phyloP scores from a whole-genome alignment of 495 filamentous ascomycete species.

The Aspergillus indologenus region DNA sequence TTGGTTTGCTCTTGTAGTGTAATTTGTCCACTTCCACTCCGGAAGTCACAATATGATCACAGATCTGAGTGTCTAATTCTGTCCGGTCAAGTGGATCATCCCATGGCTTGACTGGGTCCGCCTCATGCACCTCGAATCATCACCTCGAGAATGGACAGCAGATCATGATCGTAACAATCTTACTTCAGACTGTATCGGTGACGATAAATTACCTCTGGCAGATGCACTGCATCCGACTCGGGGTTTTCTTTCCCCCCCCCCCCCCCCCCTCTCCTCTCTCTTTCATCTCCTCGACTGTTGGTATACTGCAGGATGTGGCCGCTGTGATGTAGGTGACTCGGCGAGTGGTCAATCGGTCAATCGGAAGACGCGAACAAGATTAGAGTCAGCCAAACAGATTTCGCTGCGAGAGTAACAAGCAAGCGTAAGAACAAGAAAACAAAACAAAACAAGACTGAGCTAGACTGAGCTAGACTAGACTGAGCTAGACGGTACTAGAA shows the following conservation, averaged over 20 bases:
- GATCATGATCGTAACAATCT: not conserved
- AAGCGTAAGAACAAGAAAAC: not conserved
- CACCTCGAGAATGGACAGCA: not conserved
- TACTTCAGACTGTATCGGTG: not conserved
- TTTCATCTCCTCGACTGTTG: not conserved
- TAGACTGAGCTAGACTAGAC: not conserved
- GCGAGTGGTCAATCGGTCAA: not conserved
- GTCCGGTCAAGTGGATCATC: not conserved
- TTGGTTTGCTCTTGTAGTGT: not conserved
- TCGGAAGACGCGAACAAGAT: not conserved
- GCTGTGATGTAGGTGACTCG: not conserved
- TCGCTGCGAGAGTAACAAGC: not conserved
- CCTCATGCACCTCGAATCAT: not conserved
- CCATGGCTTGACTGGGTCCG: not conserved
- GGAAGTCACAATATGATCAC: not conserved
- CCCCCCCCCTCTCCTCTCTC: no score
- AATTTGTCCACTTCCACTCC: not conserved
- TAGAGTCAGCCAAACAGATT: not conserved
- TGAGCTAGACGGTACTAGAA: no score
- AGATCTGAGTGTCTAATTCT: not conserved
- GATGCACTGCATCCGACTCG: not conserved
- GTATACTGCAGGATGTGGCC: not conserved
- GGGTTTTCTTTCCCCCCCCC: not conserved
- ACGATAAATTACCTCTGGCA: not conserved
- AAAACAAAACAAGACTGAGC: not conserved